A percentile compares a stretch with the other conserved stretches of the same genome.
phyloP scores from a whole-genome alignment of 768 basidiomycete species.

The Agrocybe praecox region DNA sequence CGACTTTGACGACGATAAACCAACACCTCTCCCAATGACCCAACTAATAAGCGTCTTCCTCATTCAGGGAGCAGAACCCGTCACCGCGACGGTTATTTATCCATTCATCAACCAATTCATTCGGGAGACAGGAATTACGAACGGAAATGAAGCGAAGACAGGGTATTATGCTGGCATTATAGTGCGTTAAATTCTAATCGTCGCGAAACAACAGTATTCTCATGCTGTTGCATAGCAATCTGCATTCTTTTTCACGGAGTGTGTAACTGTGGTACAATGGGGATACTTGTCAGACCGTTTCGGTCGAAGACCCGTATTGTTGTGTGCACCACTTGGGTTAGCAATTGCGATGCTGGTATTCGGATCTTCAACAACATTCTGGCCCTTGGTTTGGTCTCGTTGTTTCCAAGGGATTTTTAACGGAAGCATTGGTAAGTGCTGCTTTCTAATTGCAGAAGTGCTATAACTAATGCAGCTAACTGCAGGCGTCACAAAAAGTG shows the following conservation, averaged over 20 bases:
- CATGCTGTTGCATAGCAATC: conserved; percentile 36
- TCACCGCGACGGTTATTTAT: conserved; percentile 46
- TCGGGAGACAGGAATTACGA: conserved; percentile 43
- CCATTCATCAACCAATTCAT: conserved; percentile 51
- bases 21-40: conserved; percentile 42
- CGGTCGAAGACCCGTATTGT: conserved; percentile 46
- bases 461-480: not conserved
- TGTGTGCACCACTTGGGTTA: conserved; percentile 44
- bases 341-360: conserved; percentile 40
- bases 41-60: conserved; percentile 40
- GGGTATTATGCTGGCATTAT: conserved; percentile 54
- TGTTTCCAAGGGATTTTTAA: conserved; percentile 43
- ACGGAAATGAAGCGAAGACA: conserved; percentile 45
- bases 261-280: conserved; percentile 45
- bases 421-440: conserved; percentile 31
- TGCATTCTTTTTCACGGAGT: conserved; percentile 45
- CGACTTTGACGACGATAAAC: conserved; percentile 14
- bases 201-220: not conserved
- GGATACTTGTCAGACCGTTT: conserved; percentile 43
- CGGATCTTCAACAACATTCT: conserved; percentile 43
- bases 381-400: conserved; percentile 29
- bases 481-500: conserved; percentile 44
- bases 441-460: not conserved
- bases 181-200: conserved; percentile 24
- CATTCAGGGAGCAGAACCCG: conserved; percentile 46